Evolutionary conservation across 257 asterid genomes (phyloP).

Genomic region (Petunia secreta): DNA sequence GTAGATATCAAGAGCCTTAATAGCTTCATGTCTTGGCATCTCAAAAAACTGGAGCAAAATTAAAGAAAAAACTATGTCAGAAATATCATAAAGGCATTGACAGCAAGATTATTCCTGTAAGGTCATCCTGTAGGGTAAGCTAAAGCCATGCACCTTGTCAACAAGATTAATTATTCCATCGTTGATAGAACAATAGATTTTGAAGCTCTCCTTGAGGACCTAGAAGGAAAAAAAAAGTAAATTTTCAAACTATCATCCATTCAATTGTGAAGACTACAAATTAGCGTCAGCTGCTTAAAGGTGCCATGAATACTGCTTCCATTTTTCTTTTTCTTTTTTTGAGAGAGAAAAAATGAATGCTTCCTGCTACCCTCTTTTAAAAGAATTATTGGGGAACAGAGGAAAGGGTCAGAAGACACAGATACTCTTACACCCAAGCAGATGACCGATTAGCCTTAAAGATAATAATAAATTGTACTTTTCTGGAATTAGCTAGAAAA

Average conservation of each 20-base stretch:
- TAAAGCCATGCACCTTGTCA: conserved; percentile 72
- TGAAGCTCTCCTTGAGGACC: conserved; percentile 99
- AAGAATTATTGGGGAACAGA: too few relatives aligned
- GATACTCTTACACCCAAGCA: background rate
- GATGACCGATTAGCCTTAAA: too few relatives aligned
- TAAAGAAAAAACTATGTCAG: conserved; percentile 28
- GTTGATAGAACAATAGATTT: conserved; percentile 90
- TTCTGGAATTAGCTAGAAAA: too few relatives aligned
- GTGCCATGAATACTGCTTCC: background rate
- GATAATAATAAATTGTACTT: too few relatives aligned
- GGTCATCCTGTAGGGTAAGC: conserved; percentile 14
- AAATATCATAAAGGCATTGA: background rate
- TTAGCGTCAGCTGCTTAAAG: background rate
- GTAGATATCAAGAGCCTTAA: conserved; percentile 90
- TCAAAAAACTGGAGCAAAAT: conserved; percentile 82
- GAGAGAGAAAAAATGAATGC: too few relatives aligned
- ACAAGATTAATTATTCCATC: conserved; percentile 98
- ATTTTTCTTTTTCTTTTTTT: too few relatives aligned
- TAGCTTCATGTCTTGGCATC: conserved; percentile 99
- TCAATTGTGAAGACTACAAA: background rate
- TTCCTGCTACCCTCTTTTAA: too few relatives aligned
- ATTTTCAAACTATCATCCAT: background rate
- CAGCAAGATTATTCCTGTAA: background rate
- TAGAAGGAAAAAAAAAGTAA: conserved; percentile 37
- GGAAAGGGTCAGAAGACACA: background rate